These are phyloP conservation scores for Digitaria exilis DNA, from an alignment of 202 grass and related monocot species.

Conservation along the genomic window DNA sequence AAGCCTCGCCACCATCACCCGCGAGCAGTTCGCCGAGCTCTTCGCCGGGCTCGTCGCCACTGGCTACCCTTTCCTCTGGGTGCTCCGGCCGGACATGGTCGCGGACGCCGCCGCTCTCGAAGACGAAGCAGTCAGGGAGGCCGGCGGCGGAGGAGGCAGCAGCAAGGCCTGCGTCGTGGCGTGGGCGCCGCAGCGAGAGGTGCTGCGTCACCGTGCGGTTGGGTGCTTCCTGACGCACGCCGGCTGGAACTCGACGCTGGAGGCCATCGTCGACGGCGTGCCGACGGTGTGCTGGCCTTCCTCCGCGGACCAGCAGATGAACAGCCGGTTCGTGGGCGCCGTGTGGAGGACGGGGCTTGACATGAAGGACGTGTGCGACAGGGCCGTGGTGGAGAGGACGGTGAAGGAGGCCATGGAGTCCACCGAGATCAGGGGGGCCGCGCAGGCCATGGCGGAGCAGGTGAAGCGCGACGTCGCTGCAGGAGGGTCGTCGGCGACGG, in stretches of 20 bases:
- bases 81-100: conserved; percentile 40
- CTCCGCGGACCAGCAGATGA: neutral
- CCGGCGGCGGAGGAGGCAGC: too few species aligned
- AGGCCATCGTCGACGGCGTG: neutral
- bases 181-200: neutral
- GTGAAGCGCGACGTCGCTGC: conserved; percentile 30
- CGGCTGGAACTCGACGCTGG: neutral
- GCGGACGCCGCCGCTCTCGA: neutral
- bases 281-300: neutral
- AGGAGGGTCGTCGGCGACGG: conserved; percentile 40
- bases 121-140: neutral
- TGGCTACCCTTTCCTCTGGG: conserved; percentile 13
- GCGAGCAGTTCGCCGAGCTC: conserved; percentile 35
- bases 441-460: conserved; percentile 25
- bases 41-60: conserved; percentile 32
- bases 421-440: conserved; percentile 20
- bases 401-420: conserved; percentile 62
- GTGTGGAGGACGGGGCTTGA: neutral
- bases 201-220: neutral
- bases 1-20: conserved; percentile 37
- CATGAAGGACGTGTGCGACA: neutral
- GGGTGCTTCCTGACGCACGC: neutral
- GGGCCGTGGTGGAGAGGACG: conserved; percentile 11
- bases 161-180: neutral
- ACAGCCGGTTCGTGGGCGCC: neutral